Evolutionary conservation across 225 moss, liverwort and hornwort species (phyloP).

Genomic region (Straminergon stramineum): DNA sequence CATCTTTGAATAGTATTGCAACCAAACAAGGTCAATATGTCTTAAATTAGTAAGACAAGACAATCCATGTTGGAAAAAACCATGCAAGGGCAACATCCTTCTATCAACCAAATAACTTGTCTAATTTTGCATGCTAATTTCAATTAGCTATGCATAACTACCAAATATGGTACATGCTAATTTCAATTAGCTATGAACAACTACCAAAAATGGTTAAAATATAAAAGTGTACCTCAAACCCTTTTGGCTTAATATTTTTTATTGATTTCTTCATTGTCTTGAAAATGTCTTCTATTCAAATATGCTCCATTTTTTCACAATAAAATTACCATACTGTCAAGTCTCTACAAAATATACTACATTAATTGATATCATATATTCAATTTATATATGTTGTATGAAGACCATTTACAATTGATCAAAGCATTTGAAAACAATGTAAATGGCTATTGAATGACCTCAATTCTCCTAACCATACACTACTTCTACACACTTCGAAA

Average conservation of each 20-base stretch:
- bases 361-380: too few relatives aligned
- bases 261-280: neutral
- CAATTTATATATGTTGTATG: neutral
- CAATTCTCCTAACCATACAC: neutral
- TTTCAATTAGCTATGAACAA: neutral
- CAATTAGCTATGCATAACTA: neutral
- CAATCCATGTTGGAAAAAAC: neutral
- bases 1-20: neutral
- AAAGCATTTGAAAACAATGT: neutral
- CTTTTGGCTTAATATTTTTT: neutral
- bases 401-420: neutral
- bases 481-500: neutral
- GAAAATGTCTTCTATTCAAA: neutral
- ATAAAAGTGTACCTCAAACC: neutral
- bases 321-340: too few relatives aligned
- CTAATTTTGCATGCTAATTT: neutral
- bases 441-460: neutral
- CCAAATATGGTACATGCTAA: neutral
- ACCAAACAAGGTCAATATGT: constrained; percentile 11
- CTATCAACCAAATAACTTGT: neutral
- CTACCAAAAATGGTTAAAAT: neutral
- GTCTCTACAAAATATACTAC: neutral
- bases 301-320: neutral
- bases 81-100: neutral
- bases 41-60: neutral